These are phyloP conservation scores for Phlebopus sp. DNA, from an alignment of 1,284 basidiomycete species.

Conservation along the genomic window DNA sequence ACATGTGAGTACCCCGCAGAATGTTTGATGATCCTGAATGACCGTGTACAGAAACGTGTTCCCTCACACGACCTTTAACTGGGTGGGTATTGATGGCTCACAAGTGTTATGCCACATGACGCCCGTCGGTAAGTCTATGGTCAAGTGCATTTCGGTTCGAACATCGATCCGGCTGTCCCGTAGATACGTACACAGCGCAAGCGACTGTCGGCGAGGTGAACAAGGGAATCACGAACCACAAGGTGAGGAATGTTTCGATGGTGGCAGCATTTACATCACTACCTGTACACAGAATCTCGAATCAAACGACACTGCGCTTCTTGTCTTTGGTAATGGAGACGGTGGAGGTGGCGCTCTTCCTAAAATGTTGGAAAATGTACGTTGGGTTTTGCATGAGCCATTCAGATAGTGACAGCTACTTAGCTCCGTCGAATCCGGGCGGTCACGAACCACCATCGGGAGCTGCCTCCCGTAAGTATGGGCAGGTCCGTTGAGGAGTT, in stretches of 20 bases:
- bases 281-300: slow-evolving; percentile 68
- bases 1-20: slow-evolving; percentile 47
- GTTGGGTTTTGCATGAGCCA: slow-evolving; percentile 16
- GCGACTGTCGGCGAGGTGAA: slow-evolving; percentile 84
- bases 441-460: slow-evolving; percentile 70
- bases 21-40: not conserved
- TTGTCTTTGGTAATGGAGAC: slow-evolving; percentile 94
- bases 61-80: slow-evolving; percentile 96
- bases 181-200: slow-evolving; percentile 84
- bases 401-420: slow-evolving; percentile 8
- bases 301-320: slow-evolving; percentile 70
- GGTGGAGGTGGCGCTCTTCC: slow-evolving; percentile 81
- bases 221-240: slow-evolving; percentile 82
- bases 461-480: slow-evolving; percentile 83
- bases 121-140: slow-evolving; percentile 55
- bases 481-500: slow-evolving; percentile 86
- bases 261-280: not conserved
- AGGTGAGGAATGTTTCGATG: slow-evolving; percentile 43
- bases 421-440: slow-evolving; percentile 88
- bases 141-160: not conserved
- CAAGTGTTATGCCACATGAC: slow-evolving; percentile 95
- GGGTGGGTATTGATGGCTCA: slow-evolving; percentile 93
- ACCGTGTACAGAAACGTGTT: slow-evolving; percentile 69
- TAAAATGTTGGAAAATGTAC: slow-evolving; percentile 86
- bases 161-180: not conserved